Evolutionary conservation across 257 asterid genomes (phyloP), one percentile per base, ranked within the genome.

Genomic region (Nicotiana otophora): DNA sequence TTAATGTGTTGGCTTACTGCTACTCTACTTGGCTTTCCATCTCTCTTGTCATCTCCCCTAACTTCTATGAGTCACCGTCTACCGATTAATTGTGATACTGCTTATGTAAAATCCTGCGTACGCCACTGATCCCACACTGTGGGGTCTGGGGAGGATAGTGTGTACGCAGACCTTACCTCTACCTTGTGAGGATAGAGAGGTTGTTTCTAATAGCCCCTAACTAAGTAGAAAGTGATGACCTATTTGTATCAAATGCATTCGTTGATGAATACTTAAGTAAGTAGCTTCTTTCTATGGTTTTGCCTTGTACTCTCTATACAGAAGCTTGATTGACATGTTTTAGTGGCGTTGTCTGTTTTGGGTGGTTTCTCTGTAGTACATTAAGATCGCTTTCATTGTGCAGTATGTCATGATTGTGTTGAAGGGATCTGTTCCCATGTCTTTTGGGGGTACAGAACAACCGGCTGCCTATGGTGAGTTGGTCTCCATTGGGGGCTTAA

Each of bases 331-430:
- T 66, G 78, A 53, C 77, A 53, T 55, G 39, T 72, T 51, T 2
- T 70, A 23, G 1, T 61, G 6, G n/a, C 54, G 2, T 10, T 60
- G 15, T 12, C 7, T 31, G 10, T 12, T 58, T 42, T 67, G 62
- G 5, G 26, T 82, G 77, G 62, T 75, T 66, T 34, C 30, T 66
- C 57, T 66, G 20, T 17, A 53, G 78, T 66, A 23, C 11, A 42
- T 14, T 46, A 28, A 81, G 53, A 15, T 53, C 31, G 66, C 66
- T 85, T 60, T 77, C 46, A 26, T 58, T 23, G 15, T 86, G 86
- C 93, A 96, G 99, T 96, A 93, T 86, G 98, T 96, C 82, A 96
- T 96, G 99, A 88, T 93, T 70, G 97, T 93, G 85, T 72, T 96
- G 92, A 96, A 94, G 88, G 99, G 99, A 16, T 96, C 99, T 26